Percentiles rank a stretch among this genome's conserved stretches.
Evolutionary conservation across 2,329 filamentous ascomycete species (phyloP).

Genomic region (Triangularia setosa): DNA sequence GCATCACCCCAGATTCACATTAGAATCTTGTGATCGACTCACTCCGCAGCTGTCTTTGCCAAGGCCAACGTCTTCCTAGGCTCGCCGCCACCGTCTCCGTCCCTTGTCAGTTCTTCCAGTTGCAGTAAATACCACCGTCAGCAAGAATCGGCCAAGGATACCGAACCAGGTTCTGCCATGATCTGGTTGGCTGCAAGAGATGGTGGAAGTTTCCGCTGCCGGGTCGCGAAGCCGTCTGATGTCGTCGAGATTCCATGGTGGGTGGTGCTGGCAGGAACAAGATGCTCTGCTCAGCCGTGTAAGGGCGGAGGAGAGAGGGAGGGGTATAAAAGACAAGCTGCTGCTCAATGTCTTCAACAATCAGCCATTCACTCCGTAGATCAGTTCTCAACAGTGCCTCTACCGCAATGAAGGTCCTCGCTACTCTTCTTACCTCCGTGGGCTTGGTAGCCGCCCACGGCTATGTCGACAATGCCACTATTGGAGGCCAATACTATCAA

Average conservation of each 20-base stretch:
- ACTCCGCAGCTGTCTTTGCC: neutral
- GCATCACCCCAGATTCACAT: neutral
- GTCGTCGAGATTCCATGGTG: slow-evolving; percentile 1
- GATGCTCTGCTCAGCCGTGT: neutral
- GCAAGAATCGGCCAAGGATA: slow-evolving; percentile 11
- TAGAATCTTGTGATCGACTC: slow-evolving; percentile 2
- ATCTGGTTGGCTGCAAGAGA: neutral
- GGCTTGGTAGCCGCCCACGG: slow-evolving; percentile 46
- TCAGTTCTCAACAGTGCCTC: neutral
- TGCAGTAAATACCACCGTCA: slow-evolving; percentile 14
- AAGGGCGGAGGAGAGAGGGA: neutral
- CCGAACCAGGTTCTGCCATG: slow-evolving; percentile 7
- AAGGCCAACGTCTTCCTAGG: slow-evolving; percentile 9
- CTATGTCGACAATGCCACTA: slow-evolving; percentile 44
- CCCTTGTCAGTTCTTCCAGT: slow-evolving; percentile 10
- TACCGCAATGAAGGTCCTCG: slow-evolving; percentile 29
- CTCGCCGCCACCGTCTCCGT: slow-evolving; percentile 1
- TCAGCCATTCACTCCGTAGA: neutral
- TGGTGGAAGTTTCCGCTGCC: neutral
- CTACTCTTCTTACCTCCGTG: slow-evolving; percentile 31
- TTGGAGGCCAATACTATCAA: slow-evolving; percentile 38
- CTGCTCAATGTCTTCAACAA: neutral
- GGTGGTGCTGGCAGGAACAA: neutral
- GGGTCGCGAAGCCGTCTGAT: neutral
- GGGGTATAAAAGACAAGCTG: neutral